A percentile compares a stretch with the other conserved stretches of the same genome.
These are phyloP conservation scores for Graphilbum ipis-grandicollis DNA, from an alignment of 2,329 filamentous ascomycete species.

Conservation along the genomic window DNA sequence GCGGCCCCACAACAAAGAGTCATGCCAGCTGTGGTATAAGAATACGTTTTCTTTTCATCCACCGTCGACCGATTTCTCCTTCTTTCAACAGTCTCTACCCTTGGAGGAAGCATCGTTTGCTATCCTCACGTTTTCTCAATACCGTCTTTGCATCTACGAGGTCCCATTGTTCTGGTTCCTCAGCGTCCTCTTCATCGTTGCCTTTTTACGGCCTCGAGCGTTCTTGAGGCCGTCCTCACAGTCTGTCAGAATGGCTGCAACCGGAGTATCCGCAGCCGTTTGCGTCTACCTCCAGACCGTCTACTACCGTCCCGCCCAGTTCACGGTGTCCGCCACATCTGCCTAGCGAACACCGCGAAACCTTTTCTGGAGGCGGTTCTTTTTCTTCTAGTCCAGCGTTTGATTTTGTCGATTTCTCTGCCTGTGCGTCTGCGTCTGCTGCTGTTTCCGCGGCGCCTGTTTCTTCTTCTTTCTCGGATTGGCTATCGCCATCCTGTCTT, in stretches of 20 bases:
- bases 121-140: too few relatives aligned
- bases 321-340: slow-evolving; percentile 3
- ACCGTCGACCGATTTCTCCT: too few relatives aligned
- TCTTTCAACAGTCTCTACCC: too few relatives aligned
- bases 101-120: too few relatives aligned
- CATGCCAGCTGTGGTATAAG: too few relatives aligned
- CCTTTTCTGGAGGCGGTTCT: neutral
- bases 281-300: neutral
- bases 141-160: too few relatives aligned
- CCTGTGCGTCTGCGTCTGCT: neutral
- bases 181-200: neutral
- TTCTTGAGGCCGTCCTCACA: slow-evolving; percentile 6
- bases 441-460: neutral
- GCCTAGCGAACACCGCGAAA: slow-evolving; percentile 2
- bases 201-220: slow-evolving; percentile 1
- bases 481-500: neutral
- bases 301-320: slow-evolving; percentile 6
- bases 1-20: too few relatives aligned
- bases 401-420: neutral
- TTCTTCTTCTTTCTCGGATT: neutral
- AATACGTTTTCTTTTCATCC: too few relatives aligned
- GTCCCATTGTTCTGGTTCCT: too few relatives aligned
- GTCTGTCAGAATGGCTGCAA: slow-evolving; percentile 10
- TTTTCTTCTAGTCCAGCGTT: neutral
- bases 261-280: neutral